Conservation (phyloP, 148 eudicot genomes). For the Linanthus parryae region DNA sequence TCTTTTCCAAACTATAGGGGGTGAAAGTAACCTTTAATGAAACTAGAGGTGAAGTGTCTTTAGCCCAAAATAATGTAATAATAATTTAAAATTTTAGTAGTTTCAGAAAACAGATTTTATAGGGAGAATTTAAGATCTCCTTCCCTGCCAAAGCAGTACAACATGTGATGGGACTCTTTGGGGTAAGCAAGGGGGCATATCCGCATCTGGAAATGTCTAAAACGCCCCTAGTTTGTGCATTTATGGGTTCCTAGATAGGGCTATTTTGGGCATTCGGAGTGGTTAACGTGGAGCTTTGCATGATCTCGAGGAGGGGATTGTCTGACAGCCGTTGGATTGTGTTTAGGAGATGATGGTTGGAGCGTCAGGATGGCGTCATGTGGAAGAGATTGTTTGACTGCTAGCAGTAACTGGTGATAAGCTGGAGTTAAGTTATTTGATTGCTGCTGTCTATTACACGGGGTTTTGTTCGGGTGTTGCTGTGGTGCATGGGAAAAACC, state of each 20-base stretch:
- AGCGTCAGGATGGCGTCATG: constrained; percentile 33
- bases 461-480: constrained; percentile 10
- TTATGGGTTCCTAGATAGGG: too few relatives aligned
- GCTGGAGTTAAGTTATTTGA: constrained; percentile 6
- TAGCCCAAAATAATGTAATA: too few relatives aligned
- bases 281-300: not conserved
- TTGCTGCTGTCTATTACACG: constrained; percentile 21
- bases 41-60: too few relatives aligned
- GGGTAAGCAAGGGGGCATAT: constrained; percentile 20
- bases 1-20: too few relatives aligned
- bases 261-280: too few relatives aligned
- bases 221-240: not conserved
- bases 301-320: constrained; percentile 13
- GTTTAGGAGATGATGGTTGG: constrained; percentile 4
- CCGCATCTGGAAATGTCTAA: not conserved
- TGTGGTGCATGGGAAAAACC: constrained; percentile 20
- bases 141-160: too few relatives aligned
- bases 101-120: too few relatives aligned
- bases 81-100: too few relatives aligned
- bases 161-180: too few relatives aligned
- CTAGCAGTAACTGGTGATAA: too few relatives aligned
- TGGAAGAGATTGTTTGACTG: constrained; percentile 22
- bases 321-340: constrained; percentile 20
- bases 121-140: constrained; percentile 20
- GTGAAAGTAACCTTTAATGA: too few relatives aligned